phyloP scores from a whole-genome alignment of 495 filamentous ascomycete species.

The Neurospora sp. region DNA sequence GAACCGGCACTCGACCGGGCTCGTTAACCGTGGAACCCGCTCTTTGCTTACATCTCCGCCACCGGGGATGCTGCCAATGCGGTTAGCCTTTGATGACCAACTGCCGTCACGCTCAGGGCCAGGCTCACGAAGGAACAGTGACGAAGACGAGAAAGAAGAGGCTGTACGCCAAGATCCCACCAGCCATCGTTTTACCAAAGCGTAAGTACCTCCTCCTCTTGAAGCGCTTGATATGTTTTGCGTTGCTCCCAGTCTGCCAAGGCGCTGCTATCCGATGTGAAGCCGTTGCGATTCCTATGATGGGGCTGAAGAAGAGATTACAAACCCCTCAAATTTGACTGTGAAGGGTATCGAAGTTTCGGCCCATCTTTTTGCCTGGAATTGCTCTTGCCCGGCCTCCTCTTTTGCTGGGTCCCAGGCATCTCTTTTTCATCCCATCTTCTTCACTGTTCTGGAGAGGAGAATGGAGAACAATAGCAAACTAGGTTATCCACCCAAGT shows the following conservation, averaged over 20 bases:
- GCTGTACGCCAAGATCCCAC: conserved; percentile 53
- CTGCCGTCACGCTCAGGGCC: conserved; percentile 76
- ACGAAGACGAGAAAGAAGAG: conserved; percentile 65
- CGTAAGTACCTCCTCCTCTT: conserved; percentile 41
- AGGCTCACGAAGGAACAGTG: conserved; percentile 71
- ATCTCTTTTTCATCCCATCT: neutral
- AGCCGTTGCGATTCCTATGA: neutral
- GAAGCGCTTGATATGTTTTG: neutral
- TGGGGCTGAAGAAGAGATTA: neutral
- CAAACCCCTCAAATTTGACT: neutral
- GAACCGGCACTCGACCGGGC: conserved; percentile 70
- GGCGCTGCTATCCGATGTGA: neutral
- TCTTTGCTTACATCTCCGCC: conserved; percentile 57
- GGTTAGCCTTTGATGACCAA: conserved; percentile 44
- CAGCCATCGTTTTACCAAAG: conserved; percentile 54
- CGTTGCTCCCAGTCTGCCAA: neutral
- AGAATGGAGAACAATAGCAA: neutral
- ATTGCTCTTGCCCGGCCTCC: neutral
- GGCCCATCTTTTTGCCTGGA: neutral
- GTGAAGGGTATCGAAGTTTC: neutral
- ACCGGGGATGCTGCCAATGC: conserved; percentile 40
- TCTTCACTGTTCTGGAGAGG: neutral
- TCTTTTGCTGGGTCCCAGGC: neutral
- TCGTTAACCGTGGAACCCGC: conserved; percentile 62
- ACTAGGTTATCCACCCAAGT: neutral